Evolutionary conservation across 2,329 filamentous ascomycete genomes (phyloP), one percentile per base, ranked within the genome.

Genomic region (Fragosphaeria purpurea): DNA sequence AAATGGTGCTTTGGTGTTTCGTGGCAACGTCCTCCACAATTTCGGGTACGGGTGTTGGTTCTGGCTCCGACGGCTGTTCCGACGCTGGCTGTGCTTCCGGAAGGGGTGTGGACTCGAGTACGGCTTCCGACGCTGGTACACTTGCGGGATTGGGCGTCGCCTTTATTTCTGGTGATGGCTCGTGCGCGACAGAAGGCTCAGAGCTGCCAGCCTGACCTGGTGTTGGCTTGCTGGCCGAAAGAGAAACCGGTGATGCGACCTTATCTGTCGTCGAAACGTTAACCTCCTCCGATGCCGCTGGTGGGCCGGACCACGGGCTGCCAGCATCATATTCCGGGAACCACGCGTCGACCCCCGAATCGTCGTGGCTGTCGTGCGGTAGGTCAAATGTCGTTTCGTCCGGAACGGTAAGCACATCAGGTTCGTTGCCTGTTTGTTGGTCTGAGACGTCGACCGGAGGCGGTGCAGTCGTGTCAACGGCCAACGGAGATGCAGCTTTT

Each of bases 1-100:
- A 84, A 61, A 76, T 72, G 45, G 73, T 79, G 62, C 79, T 83
- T 8, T 73, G 63, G 60, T 83, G 80, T 56, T 80, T 79, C 32
- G 71, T 50, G 13, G 53, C 53, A 12, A 48, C 40, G 35, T 48
- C 47, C 38, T 44, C 45, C 13, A 34, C 32, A 11, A 39, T 35
- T 6, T 46, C 43, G 9, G 40, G 42, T 22, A 42, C 42, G 9
- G 50, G 33, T 32, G 46, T 22, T 34, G 37, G 46, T 37, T 7
- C 35, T 37, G 35, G 35, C 35, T 37, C 35, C 7, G 35, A 37
- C 35, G 7, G 7, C 7, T 7, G 35, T 37, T 37, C 35, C 7
- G 11, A 7, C 7, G 35, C 7, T 37, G 35, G 7, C 2, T 2
- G 35, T 37, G 35, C 7, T 37, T 37, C 35, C 11, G 35, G 35